A percentile compares a stretch with the other conserved stretches of the same genome.
Evolutionary conservation across 345 rosid species (phyloP).

Genomic region (Pseudoturritis turrita): DNA sequence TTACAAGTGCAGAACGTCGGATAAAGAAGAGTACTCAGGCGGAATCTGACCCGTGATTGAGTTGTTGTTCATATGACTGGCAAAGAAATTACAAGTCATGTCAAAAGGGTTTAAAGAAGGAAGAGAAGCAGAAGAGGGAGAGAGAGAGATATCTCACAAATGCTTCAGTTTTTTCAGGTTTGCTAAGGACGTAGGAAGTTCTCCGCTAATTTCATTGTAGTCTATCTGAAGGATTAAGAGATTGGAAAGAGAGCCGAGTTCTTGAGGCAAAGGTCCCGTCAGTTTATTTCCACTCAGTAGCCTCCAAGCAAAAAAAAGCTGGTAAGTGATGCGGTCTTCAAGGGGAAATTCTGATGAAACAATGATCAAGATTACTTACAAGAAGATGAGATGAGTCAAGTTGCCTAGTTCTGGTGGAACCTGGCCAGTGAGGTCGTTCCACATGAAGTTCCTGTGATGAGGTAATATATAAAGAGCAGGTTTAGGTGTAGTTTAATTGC

Average conservation of each 20-base stretch:
- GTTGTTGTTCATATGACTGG: constrained; percentile 53
- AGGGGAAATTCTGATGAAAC: not conserved
- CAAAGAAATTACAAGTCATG: not conserved
- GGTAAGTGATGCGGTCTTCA: not conserved
- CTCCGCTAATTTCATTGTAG: constrained; percentile 34
- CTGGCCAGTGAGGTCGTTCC: constrained; percentile 41
- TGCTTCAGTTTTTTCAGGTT: constrained; percentile 33
- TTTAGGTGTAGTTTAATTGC: not conserved
- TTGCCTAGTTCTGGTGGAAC: constrained; percentile 44
- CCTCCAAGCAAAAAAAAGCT: constrained; percentile 16
- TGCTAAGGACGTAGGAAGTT: constrained; percentile 37
- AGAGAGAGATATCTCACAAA: constrained; percentile 40
- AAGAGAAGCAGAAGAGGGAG: not conserved
- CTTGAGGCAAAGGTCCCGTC: constrained; percentile 42
- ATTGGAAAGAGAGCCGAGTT: constrained; percentile 42
- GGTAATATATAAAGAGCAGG: not conserved
- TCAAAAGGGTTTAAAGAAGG: not conserved
- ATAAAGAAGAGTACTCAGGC: constrained; percentile 32
- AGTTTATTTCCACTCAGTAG: constrained; percentile 46
- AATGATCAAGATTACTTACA: constrained; percentile 34
- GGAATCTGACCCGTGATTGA: constrained; percentile 50
- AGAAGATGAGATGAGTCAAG: constrained; percentile 28
- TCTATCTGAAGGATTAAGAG: constrained; percentile 40
- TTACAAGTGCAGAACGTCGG: constrained; percentile 42
- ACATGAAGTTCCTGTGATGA: constrained; percentile 43